A percentile compares a stretch with the other conserved stretches of the same genome.
Conservation (phyloP, 2,329 filamentous ascomycete species). For the Aspergillus sp. region DNA sequence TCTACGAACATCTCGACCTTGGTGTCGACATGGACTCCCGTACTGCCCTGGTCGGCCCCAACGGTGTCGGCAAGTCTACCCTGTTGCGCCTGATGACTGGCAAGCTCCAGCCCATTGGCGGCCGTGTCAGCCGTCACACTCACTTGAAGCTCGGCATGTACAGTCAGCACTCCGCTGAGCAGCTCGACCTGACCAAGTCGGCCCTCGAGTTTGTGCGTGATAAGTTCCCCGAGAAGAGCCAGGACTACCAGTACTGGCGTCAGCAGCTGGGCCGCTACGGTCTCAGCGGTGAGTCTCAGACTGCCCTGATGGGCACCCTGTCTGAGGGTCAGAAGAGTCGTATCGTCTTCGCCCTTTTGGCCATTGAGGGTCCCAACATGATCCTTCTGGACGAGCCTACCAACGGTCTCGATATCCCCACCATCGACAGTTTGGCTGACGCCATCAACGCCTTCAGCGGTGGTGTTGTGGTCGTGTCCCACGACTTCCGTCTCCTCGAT, state of each 20-base stretch:
- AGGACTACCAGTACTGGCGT: slow-evolving; percentile 99
- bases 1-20: slow-evolving; percentile 95
- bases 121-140: slow-evolving; percentile 84
- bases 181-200: slow-evolving; percentile 97
- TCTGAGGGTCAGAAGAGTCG: slow-evolving; percentile 97
- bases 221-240: slow-evolving; percentile 82
- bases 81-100: slow-evolving; percentile 95
- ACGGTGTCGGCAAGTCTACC: slow-evolving; percentile 98
- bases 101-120: slow-evolving; percentile 80
- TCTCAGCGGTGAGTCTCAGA: slow-evolving; percentile 88
- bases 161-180: slow-evolving; percentile 97
- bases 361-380: slow-evolving; percentile 97
- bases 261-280: slow-evolving; percentile 96
- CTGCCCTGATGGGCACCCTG: slow-evolving; percentile 93
- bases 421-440: slow-evolving; percentile 94
- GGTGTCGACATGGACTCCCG: slow-evolving; percentile 99
- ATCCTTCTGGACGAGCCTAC: slow-evolving; percentile 96
- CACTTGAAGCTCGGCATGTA: slow-evolving; percentile 98
- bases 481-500: slow-evolving; percentile 98
- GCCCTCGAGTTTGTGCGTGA: slow-evolving; percentile 96
- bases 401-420: slow-evolving; percentile 98
- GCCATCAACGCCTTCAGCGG: slow-evolving; percentile 95
- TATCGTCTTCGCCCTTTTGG: slow-evolving; percentile 95
- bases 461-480: slow-evolving; percentile 95
- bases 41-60: slow-evolving; percentile 93